phyloP scores from a whole-genome alignment of 768 basidiomycete species.

The Suillus variegatus region DNA sequence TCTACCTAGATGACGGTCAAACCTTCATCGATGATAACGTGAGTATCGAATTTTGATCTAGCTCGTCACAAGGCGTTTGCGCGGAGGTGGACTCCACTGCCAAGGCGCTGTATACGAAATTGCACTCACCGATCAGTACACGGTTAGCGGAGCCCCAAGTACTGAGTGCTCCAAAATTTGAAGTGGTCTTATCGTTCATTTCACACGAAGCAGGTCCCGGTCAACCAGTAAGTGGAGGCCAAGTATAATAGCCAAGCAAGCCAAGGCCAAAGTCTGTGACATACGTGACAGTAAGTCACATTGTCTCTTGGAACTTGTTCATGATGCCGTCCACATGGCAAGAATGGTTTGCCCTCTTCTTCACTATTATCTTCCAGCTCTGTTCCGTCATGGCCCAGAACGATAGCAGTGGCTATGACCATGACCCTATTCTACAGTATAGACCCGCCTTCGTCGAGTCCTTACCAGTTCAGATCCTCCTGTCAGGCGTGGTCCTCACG shows the following conservation, averaged over 20 bases:
- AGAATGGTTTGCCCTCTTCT: conserved; percentile 1
- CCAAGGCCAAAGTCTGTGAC: background rate
- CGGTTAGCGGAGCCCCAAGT: background rate
- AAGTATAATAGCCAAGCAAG: conserved; percentile 5
- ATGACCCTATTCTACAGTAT: conserved; percentile 77
- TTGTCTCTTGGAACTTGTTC: background rate
- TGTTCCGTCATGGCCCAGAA: conserved; percentile 24
- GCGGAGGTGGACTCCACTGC: background rate
- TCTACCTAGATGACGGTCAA: background rate
- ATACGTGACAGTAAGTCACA: background rate
- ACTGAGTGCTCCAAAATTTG: background rate
- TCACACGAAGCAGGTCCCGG: background rate
- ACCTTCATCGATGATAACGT: background rate
- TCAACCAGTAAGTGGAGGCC: background rate
- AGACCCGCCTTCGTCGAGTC: conserved; percentile 85
- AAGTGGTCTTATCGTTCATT: background rate
- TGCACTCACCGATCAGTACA: background rate
- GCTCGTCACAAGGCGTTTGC: background rate
- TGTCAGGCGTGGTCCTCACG: conserved; percentile 83
- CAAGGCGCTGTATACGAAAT: background rate
- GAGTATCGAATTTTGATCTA: background rate
- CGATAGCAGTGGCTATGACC: conserved; percentile 15
- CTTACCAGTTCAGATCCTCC: conserved; percentile 86
- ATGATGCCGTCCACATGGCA: background rate
- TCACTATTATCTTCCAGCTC: conserved; percentile 13